These are phyloP conservation scores for Skeletonema costatum DNA, from an alignment of 108 stramenopile species.

Conservation along the genomic window DNA sequence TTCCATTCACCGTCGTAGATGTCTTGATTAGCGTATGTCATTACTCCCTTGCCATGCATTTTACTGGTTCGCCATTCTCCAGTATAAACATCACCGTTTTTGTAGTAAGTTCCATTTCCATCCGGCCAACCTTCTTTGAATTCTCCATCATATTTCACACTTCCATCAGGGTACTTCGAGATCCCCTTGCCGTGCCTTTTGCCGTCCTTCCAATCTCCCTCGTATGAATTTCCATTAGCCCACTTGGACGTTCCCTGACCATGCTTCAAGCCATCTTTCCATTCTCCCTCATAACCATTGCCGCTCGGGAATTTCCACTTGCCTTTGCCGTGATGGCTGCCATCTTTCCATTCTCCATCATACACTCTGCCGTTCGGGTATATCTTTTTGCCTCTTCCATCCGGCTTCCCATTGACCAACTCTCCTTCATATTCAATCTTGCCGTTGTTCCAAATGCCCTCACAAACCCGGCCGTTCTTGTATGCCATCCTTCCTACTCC, in stretches of 20 bases:
- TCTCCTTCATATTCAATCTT: slow-evolving; percentile 41
- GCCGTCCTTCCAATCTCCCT: slow-evolving; percentile 41
- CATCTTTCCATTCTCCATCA: slow-evolving; percentile 13
- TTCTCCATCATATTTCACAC: not conserved
- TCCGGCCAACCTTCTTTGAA: too few relatives aligned
- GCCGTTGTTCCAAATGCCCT: slow-evolving; percentile 53
- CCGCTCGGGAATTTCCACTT: not conserved
- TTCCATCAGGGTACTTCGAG: not conserved
- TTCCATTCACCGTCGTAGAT: too few relatives aligned
- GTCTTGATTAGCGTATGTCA: too few relatives aligned
- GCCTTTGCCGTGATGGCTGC: not conserved
- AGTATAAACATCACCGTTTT: not conserved
- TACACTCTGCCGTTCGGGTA: not conserved
- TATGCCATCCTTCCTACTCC: slow-evolving; percentile 63
- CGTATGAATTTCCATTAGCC: slow-evolving; percentile 37
- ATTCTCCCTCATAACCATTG: slow-evolving; percentile 11
- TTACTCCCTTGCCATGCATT: too few relatives aligned
- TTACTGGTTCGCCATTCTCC: too few relatives aligned
- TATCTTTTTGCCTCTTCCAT: not conserved
- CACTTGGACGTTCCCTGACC: slow-evolving; percentile 27
- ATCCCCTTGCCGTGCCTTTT: slow-evolving; percentile 39
- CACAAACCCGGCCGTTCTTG: slow-evolving; percentile 46
- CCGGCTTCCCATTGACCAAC: not conserved
- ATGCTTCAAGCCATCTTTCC: slow-evolving; percentile 17
- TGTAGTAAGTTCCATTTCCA: not conserved